phyloP scores from a whole-genome alignment of 345 rosid genomes.

The Bruguiera parviflora region DNA sequence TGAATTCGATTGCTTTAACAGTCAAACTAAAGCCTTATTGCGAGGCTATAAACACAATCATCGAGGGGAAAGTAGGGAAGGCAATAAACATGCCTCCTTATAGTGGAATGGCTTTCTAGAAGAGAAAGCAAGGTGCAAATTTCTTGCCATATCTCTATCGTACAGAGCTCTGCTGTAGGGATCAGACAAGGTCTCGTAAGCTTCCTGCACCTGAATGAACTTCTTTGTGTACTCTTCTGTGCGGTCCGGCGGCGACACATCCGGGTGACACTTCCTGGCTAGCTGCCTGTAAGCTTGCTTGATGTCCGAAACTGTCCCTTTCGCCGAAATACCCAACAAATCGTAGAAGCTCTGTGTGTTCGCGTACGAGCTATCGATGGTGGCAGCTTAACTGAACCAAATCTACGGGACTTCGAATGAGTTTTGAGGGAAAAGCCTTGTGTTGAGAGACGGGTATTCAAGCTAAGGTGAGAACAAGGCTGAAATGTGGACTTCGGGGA shows the following conservation, averaged over 20 bases:
- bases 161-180: constrained; percentile 8
- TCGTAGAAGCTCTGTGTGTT: constrained; percentile 4
- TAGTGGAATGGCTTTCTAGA: not conserved
- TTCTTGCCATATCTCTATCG: constrained; percentile 5
- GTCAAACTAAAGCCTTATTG: not conserved
- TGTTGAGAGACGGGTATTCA: not conserved
- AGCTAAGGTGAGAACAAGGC: constrained; percentile 1
- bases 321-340: constrained; percentile 6
- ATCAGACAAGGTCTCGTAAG: constrained; percentile 16
- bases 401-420: not conserved
- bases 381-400: not conserved
- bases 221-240: constrained; percentile 11
- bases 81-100: not conserved
- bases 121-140: constrained; percentile 1
- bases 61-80: not conserved
- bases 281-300: constrained; percentile 10
- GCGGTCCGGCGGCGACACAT: constrained; percentile 4
- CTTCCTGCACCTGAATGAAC: constrained; percentile 16
- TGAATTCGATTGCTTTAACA: no score
- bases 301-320: constrained; percentile 1
- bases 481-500: not conserved
- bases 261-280: constrained; percentile 12
- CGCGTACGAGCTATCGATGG: not conserved
- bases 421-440: not conserved
- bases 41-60: not conserved